Evolutionary conservation across 768 basidiomycete species (phyloP).

Genomic region (Russula sp.): DNA sequence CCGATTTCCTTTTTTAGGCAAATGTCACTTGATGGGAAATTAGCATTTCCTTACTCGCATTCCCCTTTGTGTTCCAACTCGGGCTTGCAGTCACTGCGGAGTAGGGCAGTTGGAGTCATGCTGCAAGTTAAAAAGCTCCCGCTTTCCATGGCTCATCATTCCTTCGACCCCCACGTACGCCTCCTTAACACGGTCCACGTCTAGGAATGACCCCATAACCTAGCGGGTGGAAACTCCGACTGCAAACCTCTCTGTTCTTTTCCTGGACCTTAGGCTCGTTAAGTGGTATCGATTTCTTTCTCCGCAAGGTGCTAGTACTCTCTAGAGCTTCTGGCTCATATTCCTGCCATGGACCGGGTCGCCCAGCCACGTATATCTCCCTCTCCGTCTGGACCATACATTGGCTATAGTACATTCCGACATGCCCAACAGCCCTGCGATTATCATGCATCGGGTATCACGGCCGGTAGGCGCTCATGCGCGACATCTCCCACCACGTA

Average conservation of each 20-base stretch:
- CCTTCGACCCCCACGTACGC: background rate
- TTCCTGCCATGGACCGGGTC: background rate
- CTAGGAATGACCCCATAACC: background rate
- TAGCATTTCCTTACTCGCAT: slow-evolving; percentile 16
- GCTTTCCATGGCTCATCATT: background rate
- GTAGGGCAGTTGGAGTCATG: background rate
- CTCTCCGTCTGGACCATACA: background rate
- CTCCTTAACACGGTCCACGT: background rate
- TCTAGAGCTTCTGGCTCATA: background rate
- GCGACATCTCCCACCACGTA: too few relatives aligned
- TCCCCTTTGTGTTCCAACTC: slow-evolving; percentile 17
- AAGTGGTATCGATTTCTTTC: background rate
- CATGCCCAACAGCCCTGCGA: background rate
- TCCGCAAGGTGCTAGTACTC: background rate
- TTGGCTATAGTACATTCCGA: background rate
- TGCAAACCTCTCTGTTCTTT: background rate
- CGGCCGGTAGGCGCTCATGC: background rate
- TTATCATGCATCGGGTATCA: background rate
- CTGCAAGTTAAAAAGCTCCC: slow-evolving; percentile 5
- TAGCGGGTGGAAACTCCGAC: background rate
- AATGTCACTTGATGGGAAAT: slow-evolving; percentile 4
- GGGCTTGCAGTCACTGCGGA: background rate
- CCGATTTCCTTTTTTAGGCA: slow-evolving; percentile 4
- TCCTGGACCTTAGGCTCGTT: background rate
- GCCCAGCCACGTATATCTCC: background rate